Base-by-base conservation (phyloP, 2,329 filamentous ascomycete species). In the Cryoendolithus antarcticus region DNA sequence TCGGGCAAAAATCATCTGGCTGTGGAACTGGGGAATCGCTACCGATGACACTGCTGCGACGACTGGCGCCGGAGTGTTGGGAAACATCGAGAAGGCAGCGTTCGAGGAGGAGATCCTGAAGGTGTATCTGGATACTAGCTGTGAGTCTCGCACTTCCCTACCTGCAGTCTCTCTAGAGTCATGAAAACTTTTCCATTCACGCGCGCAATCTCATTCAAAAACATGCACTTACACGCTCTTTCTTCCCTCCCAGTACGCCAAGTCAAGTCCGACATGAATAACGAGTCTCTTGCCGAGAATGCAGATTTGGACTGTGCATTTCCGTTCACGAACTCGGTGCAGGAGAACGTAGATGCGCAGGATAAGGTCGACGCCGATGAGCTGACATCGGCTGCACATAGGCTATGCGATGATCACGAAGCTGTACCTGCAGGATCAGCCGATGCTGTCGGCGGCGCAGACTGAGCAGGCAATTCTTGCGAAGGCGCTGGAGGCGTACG, bases 61-160 rank as follows among this genome's bases (percentile, higher is more conserved):
- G 15, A 54, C 52, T 12, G 64, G 61, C 19, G 62, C 62, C 30
- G 73, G 78, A 13, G 63, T 75, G 4, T 53, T 70, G 43, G 75
- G 79, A 1, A 71, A 69, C 44, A 63, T 91, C 3, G 61, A 71
- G 9, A 67, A 63, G 39, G 70, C 74, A 4, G 71, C 71, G 7
- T 64, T 89, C 10, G 84, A 91, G 56, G 68, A 69, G 2, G 80
- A 86, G 54, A 70, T 88, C 35, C 61, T 91, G 24, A 84, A 79
- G 51, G 69, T 72, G 0, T 67, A 88, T 15, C 62, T 86, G 2
- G 67, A 57, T 21, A 50, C 49, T 12, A 50, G 47, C 37, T 50
- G 55, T 60, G 53, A 56, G 57, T 59, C 38, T 21, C 19, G 19
- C 19, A 21, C 19, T 21, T 21, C 19, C 6, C 19, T 21, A 21